Conservation (phyloP, 2,329 filamentous ascomycete species). For the Rhynchosporium secalis region DNA sequence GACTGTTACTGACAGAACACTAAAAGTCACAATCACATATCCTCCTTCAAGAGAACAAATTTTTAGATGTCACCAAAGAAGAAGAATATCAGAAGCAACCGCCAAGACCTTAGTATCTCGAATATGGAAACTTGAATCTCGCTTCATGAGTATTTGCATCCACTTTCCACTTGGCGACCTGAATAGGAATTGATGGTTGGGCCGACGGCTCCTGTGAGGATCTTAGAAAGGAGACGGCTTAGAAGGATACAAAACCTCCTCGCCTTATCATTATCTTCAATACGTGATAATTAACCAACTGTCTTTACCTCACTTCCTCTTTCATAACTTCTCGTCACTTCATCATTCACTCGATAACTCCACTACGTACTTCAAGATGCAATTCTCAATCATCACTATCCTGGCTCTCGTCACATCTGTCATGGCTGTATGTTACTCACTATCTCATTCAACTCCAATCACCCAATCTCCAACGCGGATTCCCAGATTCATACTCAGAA, state of each 20-base stretch:
- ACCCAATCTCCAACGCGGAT: too few relatives aligned
- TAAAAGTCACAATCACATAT: too few relatives aligned
- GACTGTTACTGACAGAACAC: too few relatives aligned
- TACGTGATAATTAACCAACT: background rate
- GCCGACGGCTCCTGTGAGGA: background rate
- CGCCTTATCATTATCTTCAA: background rate
- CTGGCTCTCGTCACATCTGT: conserved; percentile 2
- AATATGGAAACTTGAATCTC: conserved; percentile 7
- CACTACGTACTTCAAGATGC: background rate
- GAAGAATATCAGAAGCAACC: background rate
- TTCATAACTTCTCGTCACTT: background rate
- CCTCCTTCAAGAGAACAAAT: too few relatives aligned
- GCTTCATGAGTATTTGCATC: conserved; percentile 4
- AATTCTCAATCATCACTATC: conserved; percentile 4
- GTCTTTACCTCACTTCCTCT: conserved; percentile 4
- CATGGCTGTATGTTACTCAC: background rate
- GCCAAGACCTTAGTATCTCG: background rate
- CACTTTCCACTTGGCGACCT: conserved; percentile 5
- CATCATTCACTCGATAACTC: background rate
- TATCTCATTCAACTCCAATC: too few relatives aligned
- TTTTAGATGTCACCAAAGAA: background rate
- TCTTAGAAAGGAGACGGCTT: background rate
- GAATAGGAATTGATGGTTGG: conserved; percentile 1
- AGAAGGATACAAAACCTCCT: background rate
- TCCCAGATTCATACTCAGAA: background rate